Evolutionary conservation across 768 basidiomycete species (phyloP), one percentile per base, ranked within the genome.

Genomic region (Mycena capillaripes): DNA sequence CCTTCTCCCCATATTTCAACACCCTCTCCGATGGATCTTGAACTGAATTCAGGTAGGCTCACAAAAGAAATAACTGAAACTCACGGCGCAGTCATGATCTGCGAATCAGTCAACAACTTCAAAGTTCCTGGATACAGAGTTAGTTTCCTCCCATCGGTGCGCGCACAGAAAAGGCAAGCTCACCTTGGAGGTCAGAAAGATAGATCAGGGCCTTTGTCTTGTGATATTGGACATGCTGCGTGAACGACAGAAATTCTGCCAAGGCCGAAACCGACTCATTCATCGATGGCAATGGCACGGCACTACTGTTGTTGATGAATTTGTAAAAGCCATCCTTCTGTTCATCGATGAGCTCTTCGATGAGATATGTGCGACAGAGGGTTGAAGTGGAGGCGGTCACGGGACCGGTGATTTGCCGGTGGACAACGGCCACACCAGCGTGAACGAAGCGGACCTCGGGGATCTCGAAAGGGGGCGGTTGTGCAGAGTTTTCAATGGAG

Each of bases 361-460:
- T 5, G 48, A 50, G 48, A 50, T 50, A 50, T 3, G 48, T 5
- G 23, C 48, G 23, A n/a, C 5, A 50, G 48, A 50, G 4, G 48
- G 48, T 25, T 5, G 48, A 50, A 9, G 8, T 42, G 40, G 19
- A 9, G 21, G 19, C 8, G 2, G 30, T 9, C 32, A 30, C 7
- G 27, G 50, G 63, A 4, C 50, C 63, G 9, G n/a, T 40, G 4
- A 29, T 3, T 27, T 66, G 64, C 38, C 36, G 21, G 27, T 66
- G 27, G 0, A 66, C 25, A 14, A 66, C 21, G 5, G 64, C 53
- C 4, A 66, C 53, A 16, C 38, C 64, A 1, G 27, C 64, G 27
- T 44, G 64, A 6, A 66, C 64, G 30, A 66, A 66, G 19, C 64
- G 64, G 25, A 66, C 9, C 19, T 66, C 53, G 8, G 53, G 64